Evolutionary conservation across 495 filamentous ascomycete species (phyloP).

Genomic region (Podospora pseudocomata): DNA sequence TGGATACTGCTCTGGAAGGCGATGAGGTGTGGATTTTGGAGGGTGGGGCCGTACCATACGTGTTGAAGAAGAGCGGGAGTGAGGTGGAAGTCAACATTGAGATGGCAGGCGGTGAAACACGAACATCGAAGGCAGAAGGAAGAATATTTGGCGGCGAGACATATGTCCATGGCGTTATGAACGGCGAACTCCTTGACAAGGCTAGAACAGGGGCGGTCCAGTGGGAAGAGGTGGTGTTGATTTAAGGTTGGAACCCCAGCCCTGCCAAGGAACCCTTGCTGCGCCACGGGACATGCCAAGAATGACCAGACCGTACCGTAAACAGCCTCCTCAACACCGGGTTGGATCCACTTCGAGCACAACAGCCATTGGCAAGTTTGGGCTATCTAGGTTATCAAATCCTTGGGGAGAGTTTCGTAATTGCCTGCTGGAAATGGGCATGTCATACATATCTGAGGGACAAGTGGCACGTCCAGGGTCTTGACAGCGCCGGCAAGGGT

Average conservation of each 20-base stretch:
- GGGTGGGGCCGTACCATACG: slow-evolving; percentile 14
- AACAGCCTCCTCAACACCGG: too few species aligned
- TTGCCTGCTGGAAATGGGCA: too few species aligned
- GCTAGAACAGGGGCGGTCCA: not conserved
- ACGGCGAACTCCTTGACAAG: not conserved
- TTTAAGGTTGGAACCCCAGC: not conserved
- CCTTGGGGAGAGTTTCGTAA: too few species aligned
- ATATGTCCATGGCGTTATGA: slow-evolving; percentile 15
- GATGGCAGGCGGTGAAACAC: not conserved
- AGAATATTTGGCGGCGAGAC: slow-evolving; percentile 9
- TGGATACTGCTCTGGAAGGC: slow-evolving; percentile 6
- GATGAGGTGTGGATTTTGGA: slow-evolving; percentile 19
- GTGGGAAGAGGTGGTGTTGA: slow-evolving; percentile 3
- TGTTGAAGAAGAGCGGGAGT: not conserved
- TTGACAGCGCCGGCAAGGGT: too few species aligned
- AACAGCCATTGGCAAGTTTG: too few species aligned
- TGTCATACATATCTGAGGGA: too few species aligned
- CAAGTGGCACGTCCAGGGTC: too few species aligned
- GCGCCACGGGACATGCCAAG: too few species aligned
- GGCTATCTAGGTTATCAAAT: too few species aligned
- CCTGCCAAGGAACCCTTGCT: too few species aligned
- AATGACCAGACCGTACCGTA: too few species aligned
- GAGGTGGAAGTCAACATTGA: not conserved
- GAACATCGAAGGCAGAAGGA: not conserved
- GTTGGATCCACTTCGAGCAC: too few species aligned